Evolutionary conservation across 2,329 filamentous ascomycete species (phyloP), one percentile per base, ranked within the genome.

Genomic region (Geosmithia flava): DNA sequence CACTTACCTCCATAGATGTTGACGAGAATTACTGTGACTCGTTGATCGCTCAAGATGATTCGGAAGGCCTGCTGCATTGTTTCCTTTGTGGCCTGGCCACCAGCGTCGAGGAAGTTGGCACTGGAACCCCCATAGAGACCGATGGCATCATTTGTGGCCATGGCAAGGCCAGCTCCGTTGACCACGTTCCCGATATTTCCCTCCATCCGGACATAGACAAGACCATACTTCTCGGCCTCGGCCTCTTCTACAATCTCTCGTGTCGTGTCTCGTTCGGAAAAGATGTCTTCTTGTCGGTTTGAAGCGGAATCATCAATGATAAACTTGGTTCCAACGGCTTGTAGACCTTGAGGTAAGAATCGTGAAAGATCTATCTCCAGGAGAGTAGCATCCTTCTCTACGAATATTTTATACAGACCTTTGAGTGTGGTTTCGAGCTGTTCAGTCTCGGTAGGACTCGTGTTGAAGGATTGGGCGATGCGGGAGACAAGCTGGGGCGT

Each of bases 111-210:
- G 62, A 95, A 95, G 57, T 95, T 95, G 11, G 87, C 80, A 20
- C 83, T 83, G 33, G 71, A 65, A 2, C 86, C 86, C 8, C 82
- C 82, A 48, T 79, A 76, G 13, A 79, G 67, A 2, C 76, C 71
- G 2, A 95, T 76, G 0, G 85, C 84, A 61, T 95, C 89, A 51
- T 90, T 81, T 0, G 88, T 95, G 61, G 93, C 93, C 85, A 95
- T 93, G 0, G 88, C 88, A 1, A 95, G 75, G 0, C 89, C 89
- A 0, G 90, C 89, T 42, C 89, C 88, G 58, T 95, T 95, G 53
- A 95, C 87, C 53, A 94, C 70, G 1, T 85, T 95, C 39, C 87
- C 89, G 47, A 95, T 82, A 52, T 80, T 80, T 2, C 73, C 70
- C 1, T 62, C 55, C 49, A 74, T 65, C 56, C 78, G 82, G 53